Evolutionary conservation across 768 basidiomycete genomes (phyloP), one percentile per base, ranked within the genome.

Genomic region (Gymnopilus dilepis): DNA sequence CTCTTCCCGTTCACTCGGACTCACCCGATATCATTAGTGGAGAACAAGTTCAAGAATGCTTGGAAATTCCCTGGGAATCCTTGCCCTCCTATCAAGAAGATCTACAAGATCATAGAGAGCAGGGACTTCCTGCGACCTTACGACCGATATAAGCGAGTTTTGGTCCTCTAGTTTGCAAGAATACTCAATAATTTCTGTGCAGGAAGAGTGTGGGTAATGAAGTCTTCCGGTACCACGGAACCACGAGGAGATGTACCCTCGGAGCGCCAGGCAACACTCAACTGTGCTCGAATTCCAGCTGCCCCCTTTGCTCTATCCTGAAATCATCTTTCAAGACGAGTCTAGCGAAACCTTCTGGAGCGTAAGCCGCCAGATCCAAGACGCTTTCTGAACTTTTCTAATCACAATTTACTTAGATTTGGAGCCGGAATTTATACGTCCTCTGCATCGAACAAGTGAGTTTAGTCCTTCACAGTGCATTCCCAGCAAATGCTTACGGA

Each of bases 311-410:
- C 47, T 67, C 52, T 19, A 74, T 76, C 28, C 58, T 76, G 21
- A 71, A 64, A 43, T 73, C 73, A 0, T 76, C 74, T 19, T 76
- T 76, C 72, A 72, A 74, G 58, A 70, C 70, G 11, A 70, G 67
- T 19, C 57, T 76, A 2, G 71, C 74, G 4, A 71, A 69, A 43
- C 61, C 69, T 15, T 31, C 19, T n/a, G 72, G 74, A 58, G 69
- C 69, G 74, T 75, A 55, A 65, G 71, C 63, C 28, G 7, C n/a
- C 22, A 9, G n/a, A 19, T 34, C 15, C 34, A 9, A 33, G 58
- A 5, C 13, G 30, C 4, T 9, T 33, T 42, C 9, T 30, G n/a
- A 17, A 8, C 22, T 22, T 55, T 11, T n/a, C 42, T 38, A 37
- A 28, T 21, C 28, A 34, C 38, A 31, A 26, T 28, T 30, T 15